Percentiles rank a stretch among this genome's conserved stretches.
Evolutionary conservation across 2,329 filamentous ascomycete species (phyloP).

Genomic region (Colletotrichum truncatum): DNA sequence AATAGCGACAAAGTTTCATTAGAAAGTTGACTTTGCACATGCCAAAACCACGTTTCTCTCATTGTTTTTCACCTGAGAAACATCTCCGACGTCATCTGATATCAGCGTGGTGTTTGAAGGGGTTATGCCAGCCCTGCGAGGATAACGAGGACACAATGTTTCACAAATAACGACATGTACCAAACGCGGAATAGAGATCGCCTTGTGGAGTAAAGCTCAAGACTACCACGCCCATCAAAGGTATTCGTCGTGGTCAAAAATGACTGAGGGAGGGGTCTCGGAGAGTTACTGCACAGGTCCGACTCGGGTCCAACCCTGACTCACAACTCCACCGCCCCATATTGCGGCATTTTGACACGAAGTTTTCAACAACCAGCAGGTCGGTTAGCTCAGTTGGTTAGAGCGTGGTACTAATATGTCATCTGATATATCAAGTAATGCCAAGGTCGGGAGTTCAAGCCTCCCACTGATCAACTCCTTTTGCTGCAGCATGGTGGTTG

Average conservation of each 20-base stretch:
- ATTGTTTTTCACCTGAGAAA: neutral
- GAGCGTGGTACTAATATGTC: constrained; percentile 31
- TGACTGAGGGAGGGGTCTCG: too few relatives aligned
- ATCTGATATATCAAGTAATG: constrained; percentile 21
- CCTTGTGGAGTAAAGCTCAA: neutral
- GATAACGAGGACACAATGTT: neutral
- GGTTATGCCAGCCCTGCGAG: neutral
- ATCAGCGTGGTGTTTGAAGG: too few relatives aligned
- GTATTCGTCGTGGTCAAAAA: too few relatives aligned
- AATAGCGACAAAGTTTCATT: too few relatives aligned
- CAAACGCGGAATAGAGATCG: neutral
- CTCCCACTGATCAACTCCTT: constrained; percentile 27
- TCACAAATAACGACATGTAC: neutral
- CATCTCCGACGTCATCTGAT: neutral
- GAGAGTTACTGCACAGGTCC: too few relatives aligned
- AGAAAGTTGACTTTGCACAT: too few relatives aligned
- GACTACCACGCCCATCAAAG: neutral
- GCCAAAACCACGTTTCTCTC: too few relatives aligned
- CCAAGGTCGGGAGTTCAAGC: constrained; percentile 31
- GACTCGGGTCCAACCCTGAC: neutral
- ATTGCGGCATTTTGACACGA: rapidly evolving
- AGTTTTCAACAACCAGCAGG: neutral
- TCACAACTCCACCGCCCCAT: neutral
- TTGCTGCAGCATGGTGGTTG: neutral
- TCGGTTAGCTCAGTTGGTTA: constrained; percentile 32